Evolutionary conservation across 2,329 filamentous ascomycete genomes (phyloP), one percentile per base, ranked within the genome.

Genomic region (Ceratocystis huliohia): DNA sequence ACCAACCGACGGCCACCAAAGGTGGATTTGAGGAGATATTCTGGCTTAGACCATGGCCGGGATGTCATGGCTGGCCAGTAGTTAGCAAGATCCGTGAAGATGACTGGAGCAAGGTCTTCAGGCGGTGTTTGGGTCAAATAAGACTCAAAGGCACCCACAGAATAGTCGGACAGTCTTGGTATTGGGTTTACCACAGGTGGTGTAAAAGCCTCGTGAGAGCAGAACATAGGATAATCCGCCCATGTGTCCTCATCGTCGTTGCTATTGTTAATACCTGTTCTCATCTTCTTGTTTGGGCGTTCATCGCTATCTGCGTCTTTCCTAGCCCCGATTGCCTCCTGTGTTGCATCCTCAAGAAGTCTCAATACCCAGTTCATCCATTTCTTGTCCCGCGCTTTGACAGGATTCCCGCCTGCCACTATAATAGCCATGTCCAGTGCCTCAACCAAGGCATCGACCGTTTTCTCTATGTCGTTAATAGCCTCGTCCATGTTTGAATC

Each of bases 1-100:
- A 97, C 89, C 0, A 96, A 81, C 10, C 94, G 82, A 41, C 86
- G 80, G 0, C 94, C 94, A 2, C 79, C 82, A 45, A 96, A 84
- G 0, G 92, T 96, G 66, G 79, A 81, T 10, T 83, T 80, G 10
- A 91, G 79, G 66, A 96, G 84, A 74, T 96, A 96, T 0, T 78
- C 77, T 0, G 86, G 85, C n/a, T 80, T 83, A 7, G 77, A 80
- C 94, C 94, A 99, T 0, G 84, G 83, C 1, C 80, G 79, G 0
- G 80, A 77, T 1, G 78, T 79, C n/a, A 88, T 75, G 0, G 93
- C 92, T 0, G 92, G 91, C 93, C 93, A 97, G 70, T 84, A 76
- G 0, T 80, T 74, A 1, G 89, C 79, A 1, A 86, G 77, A 64
- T 82, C 81, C 0, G 82, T 83, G 56, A 97, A 85, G 8, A 96